Evolutionary conservation across 208 protist genomes (phyloP), one percentile per base, ranked within the genome.

Genomic region (Leptomonas pyrrhocoris): DNA sequence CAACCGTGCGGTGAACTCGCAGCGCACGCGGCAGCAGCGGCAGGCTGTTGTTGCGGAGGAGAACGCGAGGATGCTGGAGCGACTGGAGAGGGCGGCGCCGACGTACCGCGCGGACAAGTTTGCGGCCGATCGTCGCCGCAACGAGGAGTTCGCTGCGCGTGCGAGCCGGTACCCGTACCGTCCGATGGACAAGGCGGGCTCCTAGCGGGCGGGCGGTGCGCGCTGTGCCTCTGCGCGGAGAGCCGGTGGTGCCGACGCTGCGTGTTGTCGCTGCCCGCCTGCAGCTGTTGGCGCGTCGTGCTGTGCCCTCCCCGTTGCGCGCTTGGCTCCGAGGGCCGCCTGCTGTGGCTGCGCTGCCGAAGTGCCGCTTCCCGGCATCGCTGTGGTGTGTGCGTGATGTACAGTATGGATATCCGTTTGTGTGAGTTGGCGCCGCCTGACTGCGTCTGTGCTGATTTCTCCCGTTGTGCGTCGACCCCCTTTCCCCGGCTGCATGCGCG

Each of bases 131-230:
- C 73, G 80, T 43, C 62, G 62, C 25, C 54, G 70, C 21, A 89
- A 93, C 66, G 82, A 93, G 60, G 73, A 77, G 45, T 76, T 81
- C 53, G 84, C 85, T 11, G 74, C 51, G 6, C 83, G 79, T 28
- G 64, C 89, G 13, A 83, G 82, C 53, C 83, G 82, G 57, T 93
- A 88, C 64, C 73, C 81, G 50, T 88, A 89, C 64, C 46, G 65
- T 9, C 78, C 81, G 28, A 59, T 86, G 68, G 68, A 79, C 75
- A 40, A 60, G 21, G 16, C 56, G 7, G 27, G 0, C 38, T 38
- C 0, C 40, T 31, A 57, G n/a, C 8, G 25, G 13, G 3, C 8
- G 7, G 21, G 8, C 15, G 12, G 21, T 36, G 42, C 0, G n/a
- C 28, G 0, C 12, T 18, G 11, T 48, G 43, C 43, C 16, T 48